A percentile compares a stretch with the other conserved stretches of the same genome.
These are phyloP conservation scores for Lentinula raphanica DNA, from an alignment of 768 basidiomycete species.

Conservation along the genomic window DNA sequence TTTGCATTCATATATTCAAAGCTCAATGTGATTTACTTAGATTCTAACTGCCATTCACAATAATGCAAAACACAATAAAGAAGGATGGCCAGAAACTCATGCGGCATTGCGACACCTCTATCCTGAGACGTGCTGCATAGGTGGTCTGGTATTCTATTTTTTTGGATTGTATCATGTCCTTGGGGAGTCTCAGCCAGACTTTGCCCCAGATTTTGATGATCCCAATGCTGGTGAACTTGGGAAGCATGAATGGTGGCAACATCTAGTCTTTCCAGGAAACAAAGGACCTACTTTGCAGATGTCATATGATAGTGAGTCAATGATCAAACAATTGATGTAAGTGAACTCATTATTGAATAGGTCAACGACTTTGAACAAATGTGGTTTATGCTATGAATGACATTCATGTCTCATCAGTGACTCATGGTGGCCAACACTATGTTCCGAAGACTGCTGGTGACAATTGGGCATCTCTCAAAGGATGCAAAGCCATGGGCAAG, in stretches of 20 bases:
- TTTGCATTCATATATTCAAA: not conserved
- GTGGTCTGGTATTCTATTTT: slow-evolving; percentile 14
- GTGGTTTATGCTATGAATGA: slow-evolving; percentile 7
- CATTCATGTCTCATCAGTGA: slow-evolving; percentile 18
- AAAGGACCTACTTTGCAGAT: slow-evolving; percentile 9
- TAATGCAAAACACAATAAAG: not conserved
- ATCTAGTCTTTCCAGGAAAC: slow-evolving; percentile 11
- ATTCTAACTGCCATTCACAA: not conserved
- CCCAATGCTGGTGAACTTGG: slow-evolving; percentile 19
- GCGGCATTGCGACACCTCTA: not conserved
- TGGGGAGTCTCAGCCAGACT: slow-evolving; percentile 9
- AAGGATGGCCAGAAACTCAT: not conserved
- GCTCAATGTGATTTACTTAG: not conserved
- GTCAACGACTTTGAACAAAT: slow-evolving; percentile 19
- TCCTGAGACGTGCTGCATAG: slow-evolving; percentile 20
- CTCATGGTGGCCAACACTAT: slow-evolving; percentile 13
- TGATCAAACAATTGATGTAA: not conserved
- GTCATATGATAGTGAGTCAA: slow-evolving; percentile 24
- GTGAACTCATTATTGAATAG: slow-evolving; percentile 13
- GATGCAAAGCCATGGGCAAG: slow-evolving; percentile 21
- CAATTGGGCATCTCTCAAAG: slow-evolving; percentile 17
- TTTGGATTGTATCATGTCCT: slow-evolving; percentile 22
- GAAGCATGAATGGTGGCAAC: slow-evolving; percentile 19
- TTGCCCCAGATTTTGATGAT: slow-evolving; percentile 15
- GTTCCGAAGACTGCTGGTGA: slow-evolving; percentile 16